phyloP scores from a whole-genome alignment of 495 filamentous ascomycete species.

The Trichodelitschia bisporula region DNA sequence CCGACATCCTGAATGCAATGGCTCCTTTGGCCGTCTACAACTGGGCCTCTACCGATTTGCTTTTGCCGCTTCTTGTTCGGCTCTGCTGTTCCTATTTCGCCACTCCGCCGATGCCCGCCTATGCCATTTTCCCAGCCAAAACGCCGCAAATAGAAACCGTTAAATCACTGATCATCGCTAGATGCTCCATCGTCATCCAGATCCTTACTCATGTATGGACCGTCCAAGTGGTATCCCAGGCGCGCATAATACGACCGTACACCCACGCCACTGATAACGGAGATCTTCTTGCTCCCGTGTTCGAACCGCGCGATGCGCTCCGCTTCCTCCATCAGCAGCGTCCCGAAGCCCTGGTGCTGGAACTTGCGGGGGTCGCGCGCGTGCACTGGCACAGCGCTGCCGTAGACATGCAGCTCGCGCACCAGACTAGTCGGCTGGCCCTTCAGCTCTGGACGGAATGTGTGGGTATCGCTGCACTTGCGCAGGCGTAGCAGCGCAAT shows the following conservation, averaged over 20 bases:
- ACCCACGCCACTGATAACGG: constrained; percentile 85
- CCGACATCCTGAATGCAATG: too few species aligned
- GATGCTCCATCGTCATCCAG: constrained; percentile 3
- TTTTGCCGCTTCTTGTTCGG: too few species aligned
- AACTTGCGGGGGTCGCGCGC: constrained; percentile 84
- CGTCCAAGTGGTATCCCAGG: constrained; percentile 79
- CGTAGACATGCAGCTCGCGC: constrained; percentile 88
- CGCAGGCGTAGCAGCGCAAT: constrained; percentile 76
- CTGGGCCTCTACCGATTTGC: too few species aligned
- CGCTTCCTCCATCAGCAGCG: constrained; percentile 90
- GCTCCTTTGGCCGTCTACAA: too few species aligned
- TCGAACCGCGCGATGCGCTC: constrained; percentile 86
- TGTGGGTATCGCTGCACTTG: constrained; percentile 73
- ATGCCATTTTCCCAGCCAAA: neutral
- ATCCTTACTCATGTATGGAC: constrained; percentile 12
- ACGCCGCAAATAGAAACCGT: too few species aligned
- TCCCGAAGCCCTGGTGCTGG: constrained; percentile 95
- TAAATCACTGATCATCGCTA: too few species aligned
- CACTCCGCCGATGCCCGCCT: neutral
- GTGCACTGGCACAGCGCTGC: constrained; percentile 83
- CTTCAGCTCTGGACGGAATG: constrained; percentile 69
- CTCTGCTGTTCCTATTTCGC: neutral
- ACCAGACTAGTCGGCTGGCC: constrained; percentile 79
- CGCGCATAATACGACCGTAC: constrained; percentile 84
- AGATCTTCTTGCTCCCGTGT: constrained; percentile 80